Evolutionary conservation across 345 rosid genomes (phyloP), one percentile per base, ranked within the genome.

Genomic region (Durio zibethinus): DNA sequence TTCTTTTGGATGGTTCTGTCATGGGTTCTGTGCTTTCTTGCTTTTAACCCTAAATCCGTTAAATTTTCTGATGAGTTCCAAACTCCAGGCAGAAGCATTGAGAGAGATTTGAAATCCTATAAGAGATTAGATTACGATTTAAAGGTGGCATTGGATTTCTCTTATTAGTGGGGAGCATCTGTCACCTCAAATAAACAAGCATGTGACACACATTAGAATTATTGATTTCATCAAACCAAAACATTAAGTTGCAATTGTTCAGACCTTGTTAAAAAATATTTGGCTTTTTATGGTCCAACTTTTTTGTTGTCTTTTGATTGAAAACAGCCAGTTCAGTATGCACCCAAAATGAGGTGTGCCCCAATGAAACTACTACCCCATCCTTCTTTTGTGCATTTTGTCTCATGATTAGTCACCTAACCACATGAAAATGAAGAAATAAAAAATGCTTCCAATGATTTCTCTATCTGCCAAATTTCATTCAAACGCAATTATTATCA

Each of bases 341-440:
- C 42, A 36, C 14, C 43, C 56, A 33, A 76, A 47, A 69, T 50
- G 54, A 50, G 54, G 54, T 48, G 79, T 29, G 77, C 23, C 75
- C 57, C 62, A 52, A 48, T 38, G 64, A 52, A 64, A 64, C 77
- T 38, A 40, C 6, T 21, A 11, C 9, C 54, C 65, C 35, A 60
- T 71, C 74, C 67, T 76, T 59, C 53, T 61, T 23, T 61, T 73
- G 60, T 64, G 73, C 83, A 73, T 71, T 81, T 74, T 78, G 81
- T 84, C 82, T 74, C 10, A 83, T 86, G 86, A 85, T 86, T 79
- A 79, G 79, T 82, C 82, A 76, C 84, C 70, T 70, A 79, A 86
- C 75, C 83, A 83, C 66, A 83, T 80, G 85, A 82, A 70, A 73
- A 56, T 73, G 21, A 68, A 53, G 33, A 79, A 72, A 59, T 23